Evolutionary conservation across 2,329 filamentous ascomycete species (phyloP).

Genomic region (Bertia moriformis): DNA sequence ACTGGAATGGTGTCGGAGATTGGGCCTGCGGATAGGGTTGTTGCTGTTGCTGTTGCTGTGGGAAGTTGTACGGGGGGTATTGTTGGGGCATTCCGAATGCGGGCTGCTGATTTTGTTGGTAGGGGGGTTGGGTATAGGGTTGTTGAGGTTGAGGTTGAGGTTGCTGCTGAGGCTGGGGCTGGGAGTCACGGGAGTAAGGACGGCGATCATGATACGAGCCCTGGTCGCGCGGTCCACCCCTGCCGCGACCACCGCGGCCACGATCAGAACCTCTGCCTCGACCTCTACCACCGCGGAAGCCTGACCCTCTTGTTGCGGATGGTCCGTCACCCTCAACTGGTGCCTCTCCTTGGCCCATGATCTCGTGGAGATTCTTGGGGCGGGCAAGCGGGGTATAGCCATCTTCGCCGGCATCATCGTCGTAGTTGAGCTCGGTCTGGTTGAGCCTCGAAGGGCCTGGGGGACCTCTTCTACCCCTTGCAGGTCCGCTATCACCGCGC

Average conservation of each 20-base stretch:
- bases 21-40: background rate
- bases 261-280: constrained; percentile 24
- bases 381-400: constrained; percentile 23
- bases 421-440: constrained; percentile 10
- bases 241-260: constrained; percentile 29
- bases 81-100: background rate
- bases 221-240: constrained; percentile 14
- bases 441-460: constrained; percentile 17
- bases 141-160: background rate
- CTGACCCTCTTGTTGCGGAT: constrained; percentile 24
- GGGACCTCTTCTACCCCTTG: constrained; percentile 16
- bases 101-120: background rate
- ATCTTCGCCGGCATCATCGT: constrained; percentile 3
- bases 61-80: background rate
- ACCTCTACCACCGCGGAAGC: constrained; percentile 11
- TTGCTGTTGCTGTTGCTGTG: background rate
- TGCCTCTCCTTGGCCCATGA: constrained; percentile 31
- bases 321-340: constrained; percentile 22
- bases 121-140: background rate
- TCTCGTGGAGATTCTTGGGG: constrained; percentile 54
- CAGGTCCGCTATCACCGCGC: constrained; percentile 18
- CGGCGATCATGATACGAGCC: constrained; percentile 20
- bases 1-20: background rate
- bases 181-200: constrained; percentile 20
- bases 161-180: background rate